phyloP scores from a whole-genome alignment of 1,139 yeast species.

The Candida frijolesensis region DNA sequence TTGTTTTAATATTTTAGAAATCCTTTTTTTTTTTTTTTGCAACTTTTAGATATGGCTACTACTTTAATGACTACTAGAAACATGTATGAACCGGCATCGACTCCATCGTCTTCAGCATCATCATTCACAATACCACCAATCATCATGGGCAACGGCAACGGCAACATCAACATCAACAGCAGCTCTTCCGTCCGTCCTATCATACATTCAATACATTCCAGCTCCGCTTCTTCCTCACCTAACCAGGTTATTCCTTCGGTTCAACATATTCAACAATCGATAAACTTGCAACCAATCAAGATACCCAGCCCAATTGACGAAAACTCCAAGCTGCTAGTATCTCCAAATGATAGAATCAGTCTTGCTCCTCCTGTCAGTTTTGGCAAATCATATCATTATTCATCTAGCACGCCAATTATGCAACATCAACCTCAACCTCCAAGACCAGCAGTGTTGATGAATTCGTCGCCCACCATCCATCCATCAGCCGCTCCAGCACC shows the following conservation, averaged over 20 bases:
- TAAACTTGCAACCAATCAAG: constrained; percentile 3
- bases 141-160: background rate
- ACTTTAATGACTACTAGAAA: constrained; percentile 1
- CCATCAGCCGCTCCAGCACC: background rate
- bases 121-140: background rate
- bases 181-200: background rate
- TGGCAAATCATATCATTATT: background rate
- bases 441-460: background rate
- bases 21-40: background rate
- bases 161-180: background rate
- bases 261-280: background rate
- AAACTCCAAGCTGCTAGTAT: background rate
- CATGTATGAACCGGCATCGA: background rate
- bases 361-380: background rate
- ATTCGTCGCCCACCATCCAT: background rate
- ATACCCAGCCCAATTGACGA: constrained; percentile 3
- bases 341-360: constrained; percentile 2
- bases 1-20: background rate
- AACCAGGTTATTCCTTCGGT: background rate
- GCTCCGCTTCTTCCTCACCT: background rate
- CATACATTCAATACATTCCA: background rate
- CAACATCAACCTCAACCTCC: background rate
- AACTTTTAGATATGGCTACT: constrained; percentile 2
- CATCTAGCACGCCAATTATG: background rate
- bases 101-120: background rate